These are phyloP conservation scores for Purpureocillium lavendulum DNA, from an alignment of 2,329 filamentous ascomycete species.

Conservation along the genomic window DNA sequence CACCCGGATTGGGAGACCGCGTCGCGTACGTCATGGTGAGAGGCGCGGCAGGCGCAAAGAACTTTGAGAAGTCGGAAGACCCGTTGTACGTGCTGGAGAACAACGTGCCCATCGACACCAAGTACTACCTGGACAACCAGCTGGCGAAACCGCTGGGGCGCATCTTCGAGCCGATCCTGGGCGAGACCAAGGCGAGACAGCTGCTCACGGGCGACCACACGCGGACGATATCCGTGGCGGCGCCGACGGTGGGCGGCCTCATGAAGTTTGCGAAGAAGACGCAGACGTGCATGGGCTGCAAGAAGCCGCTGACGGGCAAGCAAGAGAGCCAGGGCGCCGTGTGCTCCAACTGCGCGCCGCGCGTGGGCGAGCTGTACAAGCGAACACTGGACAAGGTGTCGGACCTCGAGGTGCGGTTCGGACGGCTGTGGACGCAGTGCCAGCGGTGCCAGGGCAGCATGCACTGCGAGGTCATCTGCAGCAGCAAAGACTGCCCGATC, in stretches of 20 bases:
- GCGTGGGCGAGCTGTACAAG: constrained; percentile 88
- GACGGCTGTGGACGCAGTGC: constrained; percentile 93
- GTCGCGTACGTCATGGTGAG: constrained; percentile 98
- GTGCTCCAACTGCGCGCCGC: constrained; percentile 74
- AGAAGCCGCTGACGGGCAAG: constrained; percentile 80
- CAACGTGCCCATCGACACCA: constrained; percentile 96
- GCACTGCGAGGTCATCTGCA: constrained; percentile 97
- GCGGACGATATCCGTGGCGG: constrained; percentile 85
- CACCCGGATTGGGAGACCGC: constrained; percentile 85
- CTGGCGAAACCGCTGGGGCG: constrained; percentile 87
- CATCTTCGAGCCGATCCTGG: constrained; percentile 96
- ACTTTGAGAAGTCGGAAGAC: constrained; percentile 95
- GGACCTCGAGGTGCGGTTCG: constrained; percentile 88
- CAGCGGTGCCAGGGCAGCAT: constrained; percentile 96
- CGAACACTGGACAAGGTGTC: constrained; percentile 82
- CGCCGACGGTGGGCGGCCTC: constrained; percentile 80
- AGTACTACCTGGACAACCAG: constrained; percentile 98
- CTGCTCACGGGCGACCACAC: constrained; percentile 91
- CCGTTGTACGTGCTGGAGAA: constrained; percentile 95
- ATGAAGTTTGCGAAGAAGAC: constrained; percentile 99
- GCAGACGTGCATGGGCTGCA: constrained; percentile 97
- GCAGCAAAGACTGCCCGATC: constrained; percentile 91
- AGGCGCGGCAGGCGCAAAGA: constrained; percentile 79
- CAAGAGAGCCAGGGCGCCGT: constrained; percentile 79
- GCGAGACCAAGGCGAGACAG: constrained; percentile 81